These are phyloP conservation scores for Musa beccarii DNA, from an alignment of 176 grass and related monocot genomes.

Conservation along the genomic window DNA sequence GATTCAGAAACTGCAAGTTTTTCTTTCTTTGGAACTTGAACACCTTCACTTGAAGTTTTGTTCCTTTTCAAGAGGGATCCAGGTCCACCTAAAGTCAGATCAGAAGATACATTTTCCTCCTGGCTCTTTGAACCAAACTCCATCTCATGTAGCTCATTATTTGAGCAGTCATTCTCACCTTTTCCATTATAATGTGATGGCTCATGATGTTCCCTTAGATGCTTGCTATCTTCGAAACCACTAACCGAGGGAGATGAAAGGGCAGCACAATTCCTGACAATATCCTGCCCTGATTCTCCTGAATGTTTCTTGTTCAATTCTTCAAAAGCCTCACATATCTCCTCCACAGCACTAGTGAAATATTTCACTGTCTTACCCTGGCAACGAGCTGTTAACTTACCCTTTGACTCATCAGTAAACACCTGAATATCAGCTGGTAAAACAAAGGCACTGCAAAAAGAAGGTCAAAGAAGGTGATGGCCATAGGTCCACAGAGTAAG, in stretches of 20 bases:
- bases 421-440: conserved; percentile 64
- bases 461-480: conserved; percentile 6
- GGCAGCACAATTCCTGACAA: not conserved
- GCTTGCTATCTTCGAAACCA: conserved; percentile 33
- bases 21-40: conserved; percentile 24
- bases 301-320: conserved; percentile 29
- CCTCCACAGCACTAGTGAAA: conserved; percentile 63
- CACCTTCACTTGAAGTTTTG: conserved; percentile 23
- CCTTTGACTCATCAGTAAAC: conserved; percentile 70
- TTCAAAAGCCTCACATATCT: conserved; percentile 81
- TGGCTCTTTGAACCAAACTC: conserved; percentile 20
- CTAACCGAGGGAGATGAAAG: not conserved
- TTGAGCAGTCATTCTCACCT: conserved; percentile 24
- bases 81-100: conserved; percentile 16
- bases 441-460: conserved; percentile 65
- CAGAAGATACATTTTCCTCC: conserved; percentile 6
- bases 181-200: conserved; percentile 36
- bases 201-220: conserved; percentile 32
- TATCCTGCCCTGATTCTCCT: conserved; percentile 4
- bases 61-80: conserved; percentile 38
- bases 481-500: not conserved
- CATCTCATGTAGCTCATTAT: conserved; percentile 26
- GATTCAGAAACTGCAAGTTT: conserved; percentile 28
- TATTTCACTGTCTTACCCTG: conserved; percentile 43
- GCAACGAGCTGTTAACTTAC: conserved; percentile 44